phyloP scores from a whole-genome alignment of 352 stramenopile genomes.

The Globisporangium middletonii region DNA sequence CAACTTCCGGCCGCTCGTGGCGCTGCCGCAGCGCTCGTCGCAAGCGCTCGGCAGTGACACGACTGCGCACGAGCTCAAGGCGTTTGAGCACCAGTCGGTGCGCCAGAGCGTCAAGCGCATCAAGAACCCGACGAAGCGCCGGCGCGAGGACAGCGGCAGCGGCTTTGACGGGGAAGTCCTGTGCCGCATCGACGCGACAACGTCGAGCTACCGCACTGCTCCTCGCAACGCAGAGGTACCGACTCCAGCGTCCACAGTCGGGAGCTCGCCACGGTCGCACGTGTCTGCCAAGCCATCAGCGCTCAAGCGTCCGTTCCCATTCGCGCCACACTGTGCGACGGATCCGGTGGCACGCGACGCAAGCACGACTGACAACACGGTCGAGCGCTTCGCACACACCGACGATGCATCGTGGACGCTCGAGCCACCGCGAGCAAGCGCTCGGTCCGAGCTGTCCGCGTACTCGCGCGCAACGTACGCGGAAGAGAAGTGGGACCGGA shows the following conservation, averaged over 20 bases:
- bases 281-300: not conserved
- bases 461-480: conserved; percentile 26
- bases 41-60: conserved; percentile 1
- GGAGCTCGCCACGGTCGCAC: not conserved
- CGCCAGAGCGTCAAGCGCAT: conserved; percentile 39
- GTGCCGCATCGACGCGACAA: conserved; percentile 36
- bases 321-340: not conserved
- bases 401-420: not conserved
- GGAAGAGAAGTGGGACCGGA: conserved; percentile 76
- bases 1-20: conserved; percentile 55
- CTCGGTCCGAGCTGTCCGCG: conserved; percentile 6
- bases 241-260: no score
- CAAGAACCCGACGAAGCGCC: conserved; percentile 43
- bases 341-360: not conserved
- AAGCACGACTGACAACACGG: not conserved
- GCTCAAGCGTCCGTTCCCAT: conserved; percentile 11
- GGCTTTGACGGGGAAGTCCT: conserved; percentile 66
- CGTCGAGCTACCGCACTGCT: conserved; percentile 4
- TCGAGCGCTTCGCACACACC: not conserved
- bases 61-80: conserved; percentile 28
- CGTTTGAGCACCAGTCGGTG: conserved; percentile 35
- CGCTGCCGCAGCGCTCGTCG: conserved; percentile 6
- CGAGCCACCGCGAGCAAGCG: not conserved
- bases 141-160: conserved; percentile 46
- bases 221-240: no score